phyloP scores from a whole-genome alignment of 164 flowering plant genomes.

The Chloranthus sessilifolius region DNA sequence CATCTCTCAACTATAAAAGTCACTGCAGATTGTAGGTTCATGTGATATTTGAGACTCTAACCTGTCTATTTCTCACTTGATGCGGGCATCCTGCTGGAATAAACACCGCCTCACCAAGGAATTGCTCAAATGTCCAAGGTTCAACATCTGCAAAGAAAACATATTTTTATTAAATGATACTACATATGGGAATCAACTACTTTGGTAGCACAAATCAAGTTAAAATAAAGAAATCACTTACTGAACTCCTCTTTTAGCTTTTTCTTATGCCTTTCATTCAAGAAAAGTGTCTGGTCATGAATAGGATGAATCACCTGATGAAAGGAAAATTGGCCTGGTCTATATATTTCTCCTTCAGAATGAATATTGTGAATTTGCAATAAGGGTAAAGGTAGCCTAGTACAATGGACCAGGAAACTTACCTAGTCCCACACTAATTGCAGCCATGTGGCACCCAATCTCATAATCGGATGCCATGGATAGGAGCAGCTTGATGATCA shows the following conservation, averaged over 20 bases:
- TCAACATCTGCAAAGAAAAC: conserved; percentile 43
- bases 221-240: conserved; percentile 24
- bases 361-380: too few relatives aligned
- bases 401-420: too few relatives aligned
- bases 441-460: too few relatives aligned
- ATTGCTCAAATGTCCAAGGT: conserved; percentile 86
- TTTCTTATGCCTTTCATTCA: conserved; percentile 58
- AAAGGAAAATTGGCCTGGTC: conserved; percentile 3
- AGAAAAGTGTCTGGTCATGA: conserved; percentile 72
- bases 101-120: conserved; percentile 79
- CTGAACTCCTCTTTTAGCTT: conserved; percentile 71
- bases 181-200: too few relatives aligned
- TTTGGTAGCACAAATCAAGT: background rate
- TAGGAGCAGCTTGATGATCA: too few relatives aligned
- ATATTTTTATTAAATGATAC: background rate
- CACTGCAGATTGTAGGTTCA: background rate
- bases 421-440: too few relatives aligned
- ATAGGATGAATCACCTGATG: conserved; percentile 75
- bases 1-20: too few relatives aligned
- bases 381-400: background rate
- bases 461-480: too few relatives aligned
- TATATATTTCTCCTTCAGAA: background rate
- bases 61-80: conserved; percentile 84
- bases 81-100: conserved; percentile 90
- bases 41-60: too few relatives aligned